phyloP scores from a whole-genome alignment of 208 protist species.

The Blastocrithidia nonstop region DNA sequence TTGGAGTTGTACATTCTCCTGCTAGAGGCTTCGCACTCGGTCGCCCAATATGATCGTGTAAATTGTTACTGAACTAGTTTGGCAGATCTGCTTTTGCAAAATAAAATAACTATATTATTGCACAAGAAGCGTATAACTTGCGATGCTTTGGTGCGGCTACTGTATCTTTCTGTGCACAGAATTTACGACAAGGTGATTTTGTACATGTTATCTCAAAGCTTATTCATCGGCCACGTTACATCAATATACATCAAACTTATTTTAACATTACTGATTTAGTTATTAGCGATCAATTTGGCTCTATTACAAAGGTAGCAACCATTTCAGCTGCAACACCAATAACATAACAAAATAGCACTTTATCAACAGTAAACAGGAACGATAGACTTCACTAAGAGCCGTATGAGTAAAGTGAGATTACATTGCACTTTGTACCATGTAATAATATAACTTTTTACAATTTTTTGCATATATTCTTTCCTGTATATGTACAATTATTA shows the following conservation, averaged over 20 bases:
- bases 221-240: constrained; percentile 51
- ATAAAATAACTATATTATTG: constrained; percentile 10
- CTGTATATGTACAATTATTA: too few relatives aligned
- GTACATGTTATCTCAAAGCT: constrained; percentile 73
- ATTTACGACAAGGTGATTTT: constrained; percentile 40
- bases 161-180: constrained; percentile 29
- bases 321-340: constrained; percentile 5
- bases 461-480: too few relatives aligned
- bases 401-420: too few relatives aligned
- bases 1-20: constrained; percentile 59
- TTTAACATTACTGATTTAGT: constrained; percentile 60
- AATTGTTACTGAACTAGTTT: constrained; percentile 48
- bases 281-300: constrained; percentile 61
- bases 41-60: constrained; percentile 56
- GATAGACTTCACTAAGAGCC: too few relatives aligned
- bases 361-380: too few relatives aligned
- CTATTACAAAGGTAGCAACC: constrained; percentile 22
- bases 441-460: too few relatives aligned
- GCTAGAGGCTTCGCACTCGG: constrained; percentile 39
- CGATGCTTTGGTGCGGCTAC: constrained; percentile 41
- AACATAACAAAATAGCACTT: neutral
- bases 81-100: constrained; percentile 19
- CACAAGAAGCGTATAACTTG: constrained; percentile 24
- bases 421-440: too few relatives aligned
- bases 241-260: constrained; percentile 60